Conservation (phyloP, 1,284 basidiomycete species). For the Golubevia sp. region DNA sequence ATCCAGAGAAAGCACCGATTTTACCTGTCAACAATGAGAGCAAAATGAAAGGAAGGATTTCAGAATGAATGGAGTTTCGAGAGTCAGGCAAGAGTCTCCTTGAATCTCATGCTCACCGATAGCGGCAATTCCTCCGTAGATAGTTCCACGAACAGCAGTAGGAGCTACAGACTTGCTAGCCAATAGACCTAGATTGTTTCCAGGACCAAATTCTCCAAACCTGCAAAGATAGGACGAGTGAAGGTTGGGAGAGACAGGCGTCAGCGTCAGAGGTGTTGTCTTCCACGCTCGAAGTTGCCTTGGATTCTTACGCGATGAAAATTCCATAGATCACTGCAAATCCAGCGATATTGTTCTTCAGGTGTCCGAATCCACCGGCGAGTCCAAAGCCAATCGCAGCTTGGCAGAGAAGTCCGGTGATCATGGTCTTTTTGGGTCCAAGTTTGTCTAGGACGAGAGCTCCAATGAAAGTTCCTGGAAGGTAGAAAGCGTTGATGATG, state of each 20-base stretch:
- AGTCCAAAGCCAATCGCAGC: conserved; percentile 67
- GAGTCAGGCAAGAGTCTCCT: no score
- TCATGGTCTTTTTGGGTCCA: conserved; percentile 47
- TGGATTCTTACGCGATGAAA: conserved; percentile 81
- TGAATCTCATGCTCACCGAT: no score
- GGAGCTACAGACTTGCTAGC: conserved; percentile 40
- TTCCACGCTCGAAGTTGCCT: conserved; percentile 70
- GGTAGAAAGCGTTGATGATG: conserved; percentile 65
- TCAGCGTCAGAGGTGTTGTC: conserved; percentile 69
- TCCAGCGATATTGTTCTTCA: conserved; percentile 63
- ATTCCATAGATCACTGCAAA: conserved; percentile 78
- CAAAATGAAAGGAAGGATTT: no score
- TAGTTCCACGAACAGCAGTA: conserved; percentile 37
- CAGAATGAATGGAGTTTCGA: no score
- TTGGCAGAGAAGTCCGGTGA: conserved; percentile 40
- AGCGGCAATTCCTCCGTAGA: conserved; percentile 68
- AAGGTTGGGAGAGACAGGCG: neutral
- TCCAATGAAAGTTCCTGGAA: conserved; percentile 73
- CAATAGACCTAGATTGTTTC: conserved; percentile 50
- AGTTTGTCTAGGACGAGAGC: conserved; percentile 71
- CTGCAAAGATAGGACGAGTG: neutral
- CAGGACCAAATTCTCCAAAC: conserved; percentile 75
- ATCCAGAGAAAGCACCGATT: conserved; percentile 72
- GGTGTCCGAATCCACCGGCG: conserved; percentile 35
- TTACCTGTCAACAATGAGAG: no score